A percentile compares a stretch with the other conserved stretches of the same genome.
Evolutionary conservation across 192 early-diverging fungal genomes (phyloP).

Genomic region (Geranomyces michiganensis): DNA sequence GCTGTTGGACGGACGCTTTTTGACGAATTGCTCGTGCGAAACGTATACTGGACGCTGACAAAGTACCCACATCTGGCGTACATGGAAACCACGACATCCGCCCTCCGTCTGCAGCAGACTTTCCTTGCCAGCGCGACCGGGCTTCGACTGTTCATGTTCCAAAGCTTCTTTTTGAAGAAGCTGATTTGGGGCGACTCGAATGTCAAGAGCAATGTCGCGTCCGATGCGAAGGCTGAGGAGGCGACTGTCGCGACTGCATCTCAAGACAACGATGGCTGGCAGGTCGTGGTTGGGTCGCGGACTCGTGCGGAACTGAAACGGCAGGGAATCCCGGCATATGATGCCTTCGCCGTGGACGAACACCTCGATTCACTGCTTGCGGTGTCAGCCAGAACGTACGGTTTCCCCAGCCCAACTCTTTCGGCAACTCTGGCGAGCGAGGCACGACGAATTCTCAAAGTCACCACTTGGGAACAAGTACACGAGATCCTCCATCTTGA

Average conservation of each 20-base stretch:
- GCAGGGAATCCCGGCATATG: not conserved
- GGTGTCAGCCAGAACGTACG: not conserved
- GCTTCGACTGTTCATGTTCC: constrained; percentile 4
- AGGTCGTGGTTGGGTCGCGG: not conserved
- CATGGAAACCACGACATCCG: constrained; percentile 15
- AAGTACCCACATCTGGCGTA: constrained; percentile 36
- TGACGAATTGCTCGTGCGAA: constrained; percentile 23
- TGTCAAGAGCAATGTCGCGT: not conserved
- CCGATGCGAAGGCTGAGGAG: not conserved
- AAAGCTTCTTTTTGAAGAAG: not conserved
- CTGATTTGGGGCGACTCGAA: constrained; percentile 4
- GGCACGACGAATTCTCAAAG: not conserved
- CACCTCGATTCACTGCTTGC: not conserved
- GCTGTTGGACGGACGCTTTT: constrained; percentile 7
- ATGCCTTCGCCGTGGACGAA: not conserved
- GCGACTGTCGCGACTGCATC: not conserved
- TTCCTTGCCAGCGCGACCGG: not conserved
- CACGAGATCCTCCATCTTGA: not conserved
- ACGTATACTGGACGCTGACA: constrained; percentile 31
- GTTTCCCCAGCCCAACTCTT: not conserved
- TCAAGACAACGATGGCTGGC: not conserved
- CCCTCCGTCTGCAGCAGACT: not conserved
- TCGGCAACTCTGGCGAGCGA: not conserved
- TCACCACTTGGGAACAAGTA: constrained; percentile 2
- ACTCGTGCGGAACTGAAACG: not conserved